Evolutionary conservation across 2,329 filamentous ascomycete genomes (phyloP), one percentile per base, ranked within the genome.

Genomic region (Fusarium buxicola): DNA sequence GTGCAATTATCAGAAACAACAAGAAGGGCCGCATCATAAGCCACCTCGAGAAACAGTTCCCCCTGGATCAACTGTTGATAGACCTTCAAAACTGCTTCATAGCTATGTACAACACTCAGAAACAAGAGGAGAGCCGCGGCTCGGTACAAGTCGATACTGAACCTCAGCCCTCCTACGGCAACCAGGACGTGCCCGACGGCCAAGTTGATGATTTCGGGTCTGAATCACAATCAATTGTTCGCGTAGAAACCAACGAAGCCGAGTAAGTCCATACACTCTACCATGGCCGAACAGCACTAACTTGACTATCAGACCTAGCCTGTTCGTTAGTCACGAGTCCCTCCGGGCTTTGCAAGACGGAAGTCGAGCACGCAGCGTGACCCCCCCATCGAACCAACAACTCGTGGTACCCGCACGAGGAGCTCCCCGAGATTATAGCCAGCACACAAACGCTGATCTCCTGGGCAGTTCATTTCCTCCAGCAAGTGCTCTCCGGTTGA

Each of bases 171-270:
- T 28, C 41, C 6, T 21, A 50, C 27, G 49, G 28, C n/a, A 61
- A 55, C 15, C 55, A 60, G 12, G 57, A 55, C 10, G 32, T 61
- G 15, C 34, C 34, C 10, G 60, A 68, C 16, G 70, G 65, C 25
- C 65, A 70, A 18, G 36, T 49, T 12, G 55, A 65, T 13, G 60
- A 65, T 51, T 43, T 40, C 27, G 55, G 36, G n/a, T 69, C 68
- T 4, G 66, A 72, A 28, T 71, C 69, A 10, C 69, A 72, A 28
- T 55, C 69, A 7, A 72, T 72, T 34, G 35, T 72, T 18, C 65
- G 68, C 11, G 43, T 54, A 27, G 58, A 39, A 48, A 43, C 46
- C 12, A 43, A 41, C 15, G 65, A 69, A 44, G 45, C 21, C 44
- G 53, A 60, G 66, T 66, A 53, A 66, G 63, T 39, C 28, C 10